These are phyloP conservation scores for Saxophila tyrrhenica DNA, from an alignment of 495 filamentous ascomycete species.

Conservation along the genomic window DNA sequence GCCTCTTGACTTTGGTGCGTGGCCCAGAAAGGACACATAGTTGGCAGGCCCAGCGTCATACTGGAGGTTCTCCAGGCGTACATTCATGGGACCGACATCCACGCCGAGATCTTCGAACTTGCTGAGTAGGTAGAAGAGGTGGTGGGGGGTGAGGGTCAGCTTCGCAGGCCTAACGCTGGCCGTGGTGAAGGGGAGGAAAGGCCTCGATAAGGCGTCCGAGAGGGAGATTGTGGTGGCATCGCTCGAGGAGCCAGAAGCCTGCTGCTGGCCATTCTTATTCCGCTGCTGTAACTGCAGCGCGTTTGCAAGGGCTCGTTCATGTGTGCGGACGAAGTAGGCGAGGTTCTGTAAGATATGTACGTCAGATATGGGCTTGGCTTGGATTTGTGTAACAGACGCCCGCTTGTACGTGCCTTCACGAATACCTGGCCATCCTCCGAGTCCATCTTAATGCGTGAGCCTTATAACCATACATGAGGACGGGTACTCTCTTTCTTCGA, in stretches of 20 bases:
- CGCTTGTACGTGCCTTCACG: slow-evolving; percentile 10
- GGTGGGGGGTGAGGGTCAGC: slow-evolving; percentile 89
- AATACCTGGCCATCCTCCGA: slow-evolving; percentile 20
- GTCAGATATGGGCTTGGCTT: too few relatives aligned
- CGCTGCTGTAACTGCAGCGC: slow-evolving; percentile 73
- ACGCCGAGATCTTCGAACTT: slow-evolving; percentile 89
- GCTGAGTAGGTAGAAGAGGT: slow-evolving; percentile 90
- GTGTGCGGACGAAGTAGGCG: slow-evolving; percentile 87
- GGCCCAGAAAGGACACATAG: slow-evolving; percentile 91
- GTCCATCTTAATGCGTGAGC: slow-evolving; percentile 16
- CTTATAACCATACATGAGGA: slow-evolving; percentile 12
- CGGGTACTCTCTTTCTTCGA: background rate
- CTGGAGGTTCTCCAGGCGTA: slow-evolving; percentile 88
- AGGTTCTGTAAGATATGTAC: slow-evolving; percentile 53
- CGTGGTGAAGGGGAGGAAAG: slow-evolving; percentile 71
- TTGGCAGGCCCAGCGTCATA: slow-evolving; percentile 72
- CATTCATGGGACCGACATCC: slow-evolving; percentile 86
- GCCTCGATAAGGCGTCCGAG: slow-evolving; percentile 74
- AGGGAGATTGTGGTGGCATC: slow-evolving; percentile 59
- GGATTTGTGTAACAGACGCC: too few relatives aligned
- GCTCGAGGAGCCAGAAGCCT: slow-evolving; percentile 36
- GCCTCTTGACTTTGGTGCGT: slow-evolving; percentile 49
- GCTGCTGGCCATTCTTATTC: slow-evolving; percentile 44
- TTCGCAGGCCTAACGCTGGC: slow-evolving; percentile 77
- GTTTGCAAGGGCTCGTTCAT: slow-evolving; percentile 95